These are phyloP conservation scores for Cyanidiococcus yangmingshanensis DNA, from an alignment of 23 red algal species.

Conservation along the genomic window DNA sequence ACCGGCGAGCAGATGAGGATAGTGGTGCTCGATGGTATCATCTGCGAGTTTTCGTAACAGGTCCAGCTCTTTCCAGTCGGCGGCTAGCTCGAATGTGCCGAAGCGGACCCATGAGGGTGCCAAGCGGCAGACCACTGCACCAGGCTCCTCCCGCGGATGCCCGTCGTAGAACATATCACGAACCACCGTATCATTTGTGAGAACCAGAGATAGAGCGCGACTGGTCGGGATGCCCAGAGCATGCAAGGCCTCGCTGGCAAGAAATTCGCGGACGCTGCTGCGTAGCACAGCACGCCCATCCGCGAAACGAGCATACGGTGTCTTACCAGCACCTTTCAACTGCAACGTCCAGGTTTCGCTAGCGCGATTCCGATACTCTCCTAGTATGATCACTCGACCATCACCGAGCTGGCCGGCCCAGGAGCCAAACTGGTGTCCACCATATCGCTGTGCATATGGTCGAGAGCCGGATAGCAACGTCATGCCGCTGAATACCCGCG, in stretches of 20 bases:
- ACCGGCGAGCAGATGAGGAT: constrained; percentile 36
- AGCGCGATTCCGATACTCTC: constrained; percentile 51
- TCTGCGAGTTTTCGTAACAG: constrained; percentile 50
- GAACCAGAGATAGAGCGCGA: constrained; percentile 66
- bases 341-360: constrained; percentile 71
- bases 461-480: constrained; percentile 37
- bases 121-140: constrained; percentile 69
- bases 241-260: constrained; percentile 78
- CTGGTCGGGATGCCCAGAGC: constrained; percentile 85
- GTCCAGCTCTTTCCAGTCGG: constrained; percentile 43
- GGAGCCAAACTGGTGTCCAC: constrained; percentile 91
- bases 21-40: constrained; percentile 66
- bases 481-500: constrained; percentile 29
- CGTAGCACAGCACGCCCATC: constrained; percentile 95
- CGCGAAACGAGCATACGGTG: constrained; percentile 79
- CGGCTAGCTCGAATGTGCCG: constrained; percentile 75
- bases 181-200: constrained; percentile 65
- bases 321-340: constrained; percentile 92
- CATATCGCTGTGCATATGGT: constrained; percentile 92
- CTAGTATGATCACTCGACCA: constrained; percentile 79
- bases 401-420: constrained; percentile 98
- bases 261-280: constrained; percentile 81
- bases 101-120: constrained; percentile 75
- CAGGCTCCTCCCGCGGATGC: constrained; percentile 59
- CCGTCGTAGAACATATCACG: constrained; percentile 94